A percentile compares a stretch with the other conserved stretches of the same genome.
Conservation (phyloP, 768 basidiomycete genomes). For the Mycena sanguinolenta region DNA sequence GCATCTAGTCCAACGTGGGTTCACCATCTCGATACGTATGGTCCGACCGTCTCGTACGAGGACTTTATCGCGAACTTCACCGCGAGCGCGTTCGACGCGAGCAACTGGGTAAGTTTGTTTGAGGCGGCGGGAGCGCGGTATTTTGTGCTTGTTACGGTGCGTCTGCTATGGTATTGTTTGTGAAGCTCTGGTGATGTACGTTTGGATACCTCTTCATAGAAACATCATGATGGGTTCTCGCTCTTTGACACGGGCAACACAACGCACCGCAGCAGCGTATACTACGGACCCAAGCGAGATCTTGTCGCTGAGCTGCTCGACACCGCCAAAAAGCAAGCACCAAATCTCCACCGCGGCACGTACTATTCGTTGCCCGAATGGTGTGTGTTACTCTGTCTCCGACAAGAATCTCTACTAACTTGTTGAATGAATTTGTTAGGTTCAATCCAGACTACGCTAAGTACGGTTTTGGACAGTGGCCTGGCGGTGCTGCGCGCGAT, state of each 20-base stretch:
- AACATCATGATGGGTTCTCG: slow-evolving; percentile 73
- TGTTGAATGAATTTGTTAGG: slow-evolving; percentile 45
- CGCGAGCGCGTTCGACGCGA: slow-evolving; percentile 64
- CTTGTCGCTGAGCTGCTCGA: slow-evolving; percentile 65
- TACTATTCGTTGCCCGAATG: slow-evolving; percentile 73
- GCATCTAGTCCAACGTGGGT: slow-evolving; percentile 56
- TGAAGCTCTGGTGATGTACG: too few relatives aligned
- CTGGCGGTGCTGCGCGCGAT: slow-evolving; percentile 66
- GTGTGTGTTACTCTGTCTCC: slow-evolving; percentile 45
- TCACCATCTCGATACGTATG: slow-evolving; percentile 64
- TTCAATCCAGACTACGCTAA: slow-evolving; percentile 66
- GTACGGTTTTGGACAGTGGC: slow-evolving; percentile 65
- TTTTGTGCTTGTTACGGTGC: slow-evolving; percentile 68
- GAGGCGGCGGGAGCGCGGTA: slow-evolving; percentile 71
- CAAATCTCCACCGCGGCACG: slow-evolving; percentile 66
- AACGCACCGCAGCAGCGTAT: slow-evolving; percentile 61
- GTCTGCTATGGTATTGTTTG: too few relatives aligned
- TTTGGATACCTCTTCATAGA: too few relatives aligned
- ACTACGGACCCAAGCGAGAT: slow-evolving; percentile 65
- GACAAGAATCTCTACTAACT: too few relatives aligned
- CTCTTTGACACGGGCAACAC: slow-evolving; percentile 70
- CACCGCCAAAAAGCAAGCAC: slow-evolving; percentile 62
- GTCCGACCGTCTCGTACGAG: slow-evolving; percentile 63
- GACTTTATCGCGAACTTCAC: slow-evolving; percentile 70
- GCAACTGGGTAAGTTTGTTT: slow-evolving; percentile 66